Base-by-base conservation (phyloP, 805 yeast genomes). In the Candida michaelii region DNA sequence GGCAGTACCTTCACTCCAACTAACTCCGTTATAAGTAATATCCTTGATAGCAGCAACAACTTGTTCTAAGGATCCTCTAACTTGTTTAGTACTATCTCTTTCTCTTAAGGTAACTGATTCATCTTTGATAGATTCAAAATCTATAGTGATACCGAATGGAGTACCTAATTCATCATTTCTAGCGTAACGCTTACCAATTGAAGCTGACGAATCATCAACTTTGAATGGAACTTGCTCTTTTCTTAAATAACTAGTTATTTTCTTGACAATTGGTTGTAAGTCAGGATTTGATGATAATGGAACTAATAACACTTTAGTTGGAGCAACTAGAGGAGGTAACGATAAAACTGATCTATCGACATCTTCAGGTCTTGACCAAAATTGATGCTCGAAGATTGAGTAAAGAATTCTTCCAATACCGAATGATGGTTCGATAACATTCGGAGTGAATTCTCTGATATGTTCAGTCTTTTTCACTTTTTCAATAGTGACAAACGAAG, bases 121-220 rank as follows among this genome's bases (percentile, higher is more conserved):
- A 62, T 91, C 97, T 62, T 84, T 79, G 49, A 86, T 79, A 42
- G 96, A 83, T 51, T 91, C 97, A 66, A 93, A 91, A 68, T 91
- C 99, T 56, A 91, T 85, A 51, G 99, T 91, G 68, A 91, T 81
- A 65, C 99, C 99, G 63, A 93, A 93, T 55, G 99, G 99, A 42
- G 98, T 93, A 68, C 99, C 99, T 61, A 91, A 78, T 74, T 91
- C 99, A 69, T 91, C 99, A 66, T 91, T 91, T 74, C 99, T 87
- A 50, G 99, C 89, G 60, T 91, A 91, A 73, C 99, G 85, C 74
- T 90, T 88, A 72, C 99, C 99, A 58, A 91, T 93, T 24, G 98
- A 87, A 15, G 96, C 97, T 53, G 95, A 86, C 8, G 97, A 89
- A 66, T 91, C 98, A 65, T 93, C 99, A 46, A 91, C 83, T 77